These are phyloP conservation scores for Zygoascus flipseniorum DNA, from an alignment of 805 yeast species.

Conservation along the genomic window DNA sequence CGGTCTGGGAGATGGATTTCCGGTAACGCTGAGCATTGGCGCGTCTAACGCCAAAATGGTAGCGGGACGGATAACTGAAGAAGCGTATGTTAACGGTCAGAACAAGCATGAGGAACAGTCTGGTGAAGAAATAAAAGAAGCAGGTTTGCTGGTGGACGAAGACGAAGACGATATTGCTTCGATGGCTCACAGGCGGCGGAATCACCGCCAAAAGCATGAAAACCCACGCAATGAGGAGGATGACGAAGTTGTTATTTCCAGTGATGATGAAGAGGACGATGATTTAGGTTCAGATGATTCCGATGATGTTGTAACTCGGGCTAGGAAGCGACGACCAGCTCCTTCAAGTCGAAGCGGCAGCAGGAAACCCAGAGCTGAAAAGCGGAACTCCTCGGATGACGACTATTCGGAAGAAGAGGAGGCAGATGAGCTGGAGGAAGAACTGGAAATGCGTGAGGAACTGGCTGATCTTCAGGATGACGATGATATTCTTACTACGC, in stretches of 20 bases:
- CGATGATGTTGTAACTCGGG: conserved; percentile 1
- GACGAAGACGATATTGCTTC: conserved; percentile 4
- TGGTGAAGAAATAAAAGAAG: conserved; percentile 2
- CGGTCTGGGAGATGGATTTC: conserved; percentile 3
- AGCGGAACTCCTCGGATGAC: not conserved
- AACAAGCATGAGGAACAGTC: not conserved
- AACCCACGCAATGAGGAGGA: not conserved
- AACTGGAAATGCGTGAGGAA: conserved; percentile 14
- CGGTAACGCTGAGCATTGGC: conserved; percentile 16
- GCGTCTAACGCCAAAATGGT: conserved; percentile 1
- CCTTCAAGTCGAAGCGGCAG: not conserved
- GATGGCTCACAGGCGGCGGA: not conserved
- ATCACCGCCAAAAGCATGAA: not conserved
- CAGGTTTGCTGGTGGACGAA: not conserved
- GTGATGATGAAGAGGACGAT: conserved; percentile 7
- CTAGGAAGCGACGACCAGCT: conserved; percentile 1
- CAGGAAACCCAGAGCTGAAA: not conserved
- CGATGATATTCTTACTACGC: conserved; percentile 1
- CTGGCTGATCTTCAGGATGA: conserved; percentile 16
- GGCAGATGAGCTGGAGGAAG: conserved; percentile 12
- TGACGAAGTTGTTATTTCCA: conserved; percentile 1
- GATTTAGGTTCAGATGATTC: not conserved
- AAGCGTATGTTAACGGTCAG: conserved; percentile 4
- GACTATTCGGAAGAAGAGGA: conserved; percentile 6
- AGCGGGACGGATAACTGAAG: conserved; percentile 4